Base-by-base conservation (phyloP, 495 filamentous ascomycete species). In the Hypoxylon rickii region DNA sequence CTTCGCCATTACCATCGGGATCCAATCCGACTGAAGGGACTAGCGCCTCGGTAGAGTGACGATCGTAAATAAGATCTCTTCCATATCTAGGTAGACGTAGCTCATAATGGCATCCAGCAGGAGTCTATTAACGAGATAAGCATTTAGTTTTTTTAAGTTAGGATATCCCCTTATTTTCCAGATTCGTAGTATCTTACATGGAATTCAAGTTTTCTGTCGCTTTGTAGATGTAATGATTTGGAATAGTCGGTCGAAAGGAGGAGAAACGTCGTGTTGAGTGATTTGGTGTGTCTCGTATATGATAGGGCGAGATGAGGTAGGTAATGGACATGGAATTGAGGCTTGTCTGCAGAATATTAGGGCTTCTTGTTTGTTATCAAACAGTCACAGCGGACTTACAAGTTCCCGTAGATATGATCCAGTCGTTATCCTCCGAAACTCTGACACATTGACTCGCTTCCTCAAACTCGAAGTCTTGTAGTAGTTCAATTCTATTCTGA, bases 401-500 rank as follows among this genome's bases (percentile, higher is more conserved):
- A 69, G 73, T 83, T 81, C 93, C 94, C 58, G 93, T 95, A 61
- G 90, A 96, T 89, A 97, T 95, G 7, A 96, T 90, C 89, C 94
- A 99, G 65, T 97, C 86, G 29, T 93, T 92, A 82, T 99, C 95
- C 51, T 97, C 94, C 68, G 90, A 96, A 24, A 90, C 88, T 26
- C 90, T 78, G 39, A 99, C 80, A 68, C 93, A 97, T 38, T 86
- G 83, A 68, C 92, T 96, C n/a, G 95, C 92, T 71, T 99, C 95
- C 65, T 97, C 94, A 58, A 97, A 99, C 64, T 96, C 92, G 67
- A 99, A 99, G 66, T 97, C 93, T 65, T 99, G 95, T 18, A 99
- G 79, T 41, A 99, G 77, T 70, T 99, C 95, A 52, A 99, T 87
- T 44, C 94, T 88, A 68, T 90, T 96, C 47, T 90, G 86, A 73